Conservation (phyloP, 75 land plant genomes). For the Selaginella moellendorffii region DNA sequence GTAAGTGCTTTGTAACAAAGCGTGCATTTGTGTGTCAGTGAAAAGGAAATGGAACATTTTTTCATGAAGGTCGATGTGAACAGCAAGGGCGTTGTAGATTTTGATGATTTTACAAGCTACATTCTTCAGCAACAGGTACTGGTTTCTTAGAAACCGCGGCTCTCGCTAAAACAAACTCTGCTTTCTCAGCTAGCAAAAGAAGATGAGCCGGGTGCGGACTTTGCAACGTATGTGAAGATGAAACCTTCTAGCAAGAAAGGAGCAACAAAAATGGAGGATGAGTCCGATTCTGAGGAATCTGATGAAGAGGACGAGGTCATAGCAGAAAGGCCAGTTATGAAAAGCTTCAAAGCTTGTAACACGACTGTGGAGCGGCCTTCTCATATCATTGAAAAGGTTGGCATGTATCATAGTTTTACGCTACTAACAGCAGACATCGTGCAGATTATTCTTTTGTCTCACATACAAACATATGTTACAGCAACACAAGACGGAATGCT, state of each 20-base stretch:
- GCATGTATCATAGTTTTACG: no score
- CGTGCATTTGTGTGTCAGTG: slow-evolving; percentile 5
- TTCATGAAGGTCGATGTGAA: slow-evolving; percentile 30
- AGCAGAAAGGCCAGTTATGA: not conserved
- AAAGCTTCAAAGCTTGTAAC: not conserved
- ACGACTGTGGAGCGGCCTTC: slow-evolving; percentile 15
- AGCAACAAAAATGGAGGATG: slow-evolving; percentile 9
- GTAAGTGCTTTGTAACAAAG: not conserved
- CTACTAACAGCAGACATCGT: not conserved
- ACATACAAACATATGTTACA: slow-evolving; percentile 22
- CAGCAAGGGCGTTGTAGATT: slow-evolving; percentile 18
- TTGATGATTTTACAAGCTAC: slow-evolving; percentile 27
- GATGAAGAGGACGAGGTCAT: slow-evolving; percentile 20
- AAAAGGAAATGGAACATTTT: slow-evolving; percentile 22
- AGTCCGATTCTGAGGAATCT: slow-evolving; percentile 21
- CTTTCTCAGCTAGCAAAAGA: slow-evolving; percentile 21
- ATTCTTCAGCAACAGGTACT: slow-evolving; percentile 25
- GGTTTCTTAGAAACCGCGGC: no score
- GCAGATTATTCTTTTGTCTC: slow-evolving; percentile 20
- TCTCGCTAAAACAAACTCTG: no score
- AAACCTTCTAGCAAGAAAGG: slow-evolving; percentile 15
- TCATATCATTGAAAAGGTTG: slow-evolving; percentile 27
- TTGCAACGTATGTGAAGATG: slow-evolving; percentile 22
- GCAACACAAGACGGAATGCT: slow-evolving; percentile 25
- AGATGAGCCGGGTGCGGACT: slow-evolving; percentile 19